phyloP scores from a whole-genome alignment of 164 flowering plant species.

The Litsea cubeba region DNA sequence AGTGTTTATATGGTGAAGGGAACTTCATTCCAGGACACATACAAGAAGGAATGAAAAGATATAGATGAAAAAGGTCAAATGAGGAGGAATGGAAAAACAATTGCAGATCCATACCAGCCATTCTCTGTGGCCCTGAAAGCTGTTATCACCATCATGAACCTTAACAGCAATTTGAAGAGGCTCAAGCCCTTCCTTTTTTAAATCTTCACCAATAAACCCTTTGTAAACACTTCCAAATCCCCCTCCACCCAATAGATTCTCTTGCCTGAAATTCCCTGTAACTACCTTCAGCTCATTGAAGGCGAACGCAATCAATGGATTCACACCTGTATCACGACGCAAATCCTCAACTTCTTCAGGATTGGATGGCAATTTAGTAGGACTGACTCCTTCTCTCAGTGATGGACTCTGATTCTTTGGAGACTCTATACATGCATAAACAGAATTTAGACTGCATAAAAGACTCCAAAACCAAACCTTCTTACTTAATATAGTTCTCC shows the following conservation, averaged over 20 bases:
- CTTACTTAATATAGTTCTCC: not conserved
- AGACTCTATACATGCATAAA: conserved; percentile 10
- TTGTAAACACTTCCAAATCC: conserved; percentile 94
- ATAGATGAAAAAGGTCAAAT: too few species aligned
- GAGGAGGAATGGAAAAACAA: not conserved
- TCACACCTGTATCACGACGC: conserved; percentile 67
- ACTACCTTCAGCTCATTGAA: conserved; percentile 61
- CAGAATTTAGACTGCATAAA: not conserved
- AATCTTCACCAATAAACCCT: conserved; percentile 61
- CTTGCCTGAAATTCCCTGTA: conserved; percentile 75
- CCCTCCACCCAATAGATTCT: conserved; percentile 82
- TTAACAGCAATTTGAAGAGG: conserved; percentile 81
- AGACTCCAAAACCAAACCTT: not conserved
- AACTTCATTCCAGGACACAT: too few species aligned
- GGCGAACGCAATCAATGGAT: conserved; percentile 71
- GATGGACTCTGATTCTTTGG: conserved; percentile 11
- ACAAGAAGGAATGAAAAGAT: not conserved
- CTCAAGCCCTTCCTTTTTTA: conserved; percentile 39
- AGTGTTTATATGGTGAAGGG: too few species aligned
- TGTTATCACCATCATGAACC: conserved; percentile 94
- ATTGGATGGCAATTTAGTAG: conserved; percentile 58
- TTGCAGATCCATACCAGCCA: conserved; percentile 70
- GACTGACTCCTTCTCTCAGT: conserved; percentile 1
- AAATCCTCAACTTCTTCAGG: conserved; percentile 86
- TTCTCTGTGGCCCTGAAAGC: conserved; percentile 92